Conservation (phyloP, 352 stramenopile genomes). For the Globisporangium ultimum region DNA sequence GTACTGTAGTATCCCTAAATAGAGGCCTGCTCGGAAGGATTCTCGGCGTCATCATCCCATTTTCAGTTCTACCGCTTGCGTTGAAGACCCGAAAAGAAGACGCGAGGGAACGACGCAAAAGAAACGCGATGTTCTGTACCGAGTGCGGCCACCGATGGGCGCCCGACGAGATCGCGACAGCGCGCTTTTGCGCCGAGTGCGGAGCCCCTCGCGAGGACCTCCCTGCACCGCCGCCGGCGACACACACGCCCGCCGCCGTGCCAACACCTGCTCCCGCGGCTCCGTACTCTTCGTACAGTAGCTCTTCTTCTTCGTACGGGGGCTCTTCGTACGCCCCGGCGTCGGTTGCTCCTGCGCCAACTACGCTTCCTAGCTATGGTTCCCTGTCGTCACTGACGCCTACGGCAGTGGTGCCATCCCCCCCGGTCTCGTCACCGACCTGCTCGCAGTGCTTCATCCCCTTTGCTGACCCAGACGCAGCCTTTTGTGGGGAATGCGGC, state of each 20-base stretch:
- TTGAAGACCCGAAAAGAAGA: neutral
- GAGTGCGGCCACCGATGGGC: conserved; percentile 82
- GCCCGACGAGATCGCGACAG: conserved; percentile 71
- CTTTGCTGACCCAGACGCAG: conserved; percentile 48
- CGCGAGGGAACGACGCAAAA: neutral
- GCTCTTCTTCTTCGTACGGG: too few relatives aligned
- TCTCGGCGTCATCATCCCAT: too few relatives aligned
- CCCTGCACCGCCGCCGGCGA: conserved; percentile 11
- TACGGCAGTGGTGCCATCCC: conserved; percentile 15
- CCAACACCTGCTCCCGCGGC: neutral
- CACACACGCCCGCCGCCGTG: conserved; percentile 3
- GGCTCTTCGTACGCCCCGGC: too few relatives aligned
- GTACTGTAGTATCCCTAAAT: neutral
- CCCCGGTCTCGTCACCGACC: conserved; percentile 8
- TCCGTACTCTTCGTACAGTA: too few relatives aligned
- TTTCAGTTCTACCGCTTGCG: too few relatives aligned
- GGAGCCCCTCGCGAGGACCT: conserved; percentile 66
- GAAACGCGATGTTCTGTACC: conserved; percentile 65
- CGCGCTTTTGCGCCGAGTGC: conserved; percentile 83
- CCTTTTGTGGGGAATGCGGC: conserved; percentile 78
- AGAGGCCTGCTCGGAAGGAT: neutral
- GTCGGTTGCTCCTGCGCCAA: too few relatives aligned
- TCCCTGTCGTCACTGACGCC: conserved; percentile 10
- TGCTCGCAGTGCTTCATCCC: conserved; percentile 51
- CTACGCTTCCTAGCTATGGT: too few relatives aligned